phyloP scores from a whole-genome alignment of 1,139 yeast species.

The Scheffersomyces segobiensis region DNA sequence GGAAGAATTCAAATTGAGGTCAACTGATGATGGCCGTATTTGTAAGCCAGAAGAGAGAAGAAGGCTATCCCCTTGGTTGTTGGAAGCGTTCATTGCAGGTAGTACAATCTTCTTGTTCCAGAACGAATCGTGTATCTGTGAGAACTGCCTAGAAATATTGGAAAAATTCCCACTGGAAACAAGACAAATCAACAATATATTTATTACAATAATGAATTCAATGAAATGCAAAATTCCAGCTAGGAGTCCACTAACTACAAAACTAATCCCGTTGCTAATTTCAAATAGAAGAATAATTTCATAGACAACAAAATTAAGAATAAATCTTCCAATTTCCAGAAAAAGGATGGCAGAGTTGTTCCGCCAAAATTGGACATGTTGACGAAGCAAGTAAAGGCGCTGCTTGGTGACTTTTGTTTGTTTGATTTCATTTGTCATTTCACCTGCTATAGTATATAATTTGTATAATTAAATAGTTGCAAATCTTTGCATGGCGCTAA shows the following conservation, averaged over 20 bases:
- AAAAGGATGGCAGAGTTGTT: not conserved
- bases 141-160: not conserved
- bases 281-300: conserved; percentile 6
- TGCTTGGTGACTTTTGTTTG: not conserved
- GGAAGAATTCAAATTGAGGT: not conserved
- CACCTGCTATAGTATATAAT: no score
- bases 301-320: conserved; percentile 1
- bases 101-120: conserved; percentile 5
- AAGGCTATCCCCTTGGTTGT: not conserved
- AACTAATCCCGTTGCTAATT: conserved; percentile 2
- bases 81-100: not conserved
- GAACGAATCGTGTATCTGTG: conserved; percentile 5
- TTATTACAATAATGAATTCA: conserved; percentile 4
- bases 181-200: conserved; percentile 1
- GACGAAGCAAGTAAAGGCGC: not conserved
- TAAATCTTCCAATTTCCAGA: not conserved
- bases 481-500: not conserved
- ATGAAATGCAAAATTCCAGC: not conserved
- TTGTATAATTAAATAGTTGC: not conserved
- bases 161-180: conserved; percentile 2
- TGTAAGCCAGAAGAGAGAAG: not conserved
- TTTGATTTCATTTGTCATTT: not conserved
- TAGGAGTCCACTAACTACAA: not conserved
- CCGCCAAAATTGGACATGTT: not conserved
- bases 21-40: not conserved